Base-by-base conservation (phyloP, 768 basidiomycete species). In the Steccherinum ochraceum region DNA sequence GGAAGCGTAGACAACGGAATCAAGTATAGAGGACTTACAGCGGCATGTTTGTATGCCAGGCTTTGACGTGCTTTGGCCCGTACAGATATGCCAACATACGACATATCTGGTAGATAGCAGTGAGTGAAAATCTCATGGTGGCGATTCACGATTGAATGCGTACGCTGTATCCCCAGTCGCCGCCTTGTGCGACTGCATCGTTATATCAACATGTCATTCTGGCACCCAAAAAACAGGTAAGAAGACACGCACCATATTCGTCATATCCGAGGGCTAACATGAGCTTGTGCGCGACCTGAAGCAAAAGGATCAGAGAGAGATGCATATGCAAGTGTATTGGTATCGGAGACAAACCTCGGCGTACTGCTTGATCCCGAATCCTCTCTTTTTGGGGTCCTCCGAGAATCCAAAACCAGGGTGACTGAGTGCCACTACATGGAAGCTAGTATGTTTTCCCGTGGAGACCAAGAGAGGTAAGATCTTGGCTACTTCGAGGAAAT, bases 341-440 rank as follows among this genome's bases (percentile, higher is more conserved):
- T 3, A 43, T 27, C 4, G 13, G 13, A n/a, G 12, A 51, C 47
- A 24, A 42, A 77, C 82, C 66, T 84, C 79, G 1, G 80, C 80
- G 45, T 77, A 81, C 45, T 83, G 80, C n/a, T 60, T 52, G 0
- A 65, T 26, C 5, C 54, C 58, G 53, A 84, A 84, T 0, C 81
- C 80, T 52, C 70, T 71, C 59, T 75, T 75, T 45, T 61, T 76
- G 0, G 79, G 74, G 0, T 73, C 78, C 42, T 80, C 73, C 0
- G 83, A 83, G 62, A 83, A 84, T 0, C 80, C 83, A 61, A 65
- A 85, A 0, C 80, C 80, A 7, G 82, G 84, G 12, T 84, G 56
- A 56, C 81, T 77, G 26, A 74, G 56, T 0, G 76, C 77, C 0
- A 86, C 79, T 18, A 86, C 79, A 54, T 84, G 80, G 60, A 86